Percentiles rank a stretch among this genome's conserved stretches.
Conservation (phyloP, 2,329 filamentous ascomycete species). For the Claviceps sp. region DNA sequence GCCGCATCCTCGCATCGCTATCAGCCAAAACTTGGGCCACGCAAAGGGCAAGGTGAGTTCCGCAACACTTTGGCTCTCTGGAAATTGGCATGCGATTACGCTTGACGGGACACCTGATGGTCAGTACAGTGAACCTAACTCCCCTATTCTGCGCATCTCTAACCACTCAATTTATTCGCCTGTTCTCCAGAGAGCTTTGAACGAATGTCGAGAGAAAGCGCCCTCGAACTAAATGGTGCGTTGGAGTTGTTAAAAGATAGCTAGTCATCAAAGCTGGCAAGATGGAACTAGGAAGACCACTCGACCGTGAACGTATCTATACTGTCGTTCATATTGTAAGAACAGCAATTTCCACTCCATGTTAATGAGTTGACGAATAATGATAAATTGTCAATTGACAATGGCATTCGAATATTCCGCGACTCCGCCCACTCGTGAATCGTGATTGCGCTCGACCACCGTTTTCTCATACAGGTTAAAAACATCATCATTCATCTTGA, state of each 20-base stretch:
- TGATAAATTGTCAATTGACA: no score
- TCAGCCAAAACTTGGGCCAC: slow-evolving; percentile 6
- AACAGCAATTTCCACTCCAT: no score
- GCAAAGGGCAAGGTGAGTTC: slow-evolving; percentile 3
- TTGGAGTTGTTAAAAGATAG: slow-evolving; percentile 8
- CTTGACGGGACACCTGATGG: slow-evolving; percentile 11
- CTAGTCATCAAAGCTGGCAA: slow-evolving; percentile 1
- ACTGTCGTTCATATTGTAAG: no score
- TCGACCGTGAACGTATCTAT: no score
- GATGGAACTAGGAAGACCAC: neutral
- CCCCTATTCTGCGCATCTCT: neutral
- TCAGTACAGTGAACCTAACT: slow-evolving; percentile 4
- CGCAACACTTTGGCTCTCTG: slow-evolving; percentile 11
- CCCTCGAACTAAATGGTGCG: slow-evolving; percentile 7
- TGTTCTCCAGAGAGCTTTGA: slow-evolving; percentile 8
- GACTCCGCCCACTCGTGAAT: no score
- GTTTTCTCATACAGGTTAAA: no score
- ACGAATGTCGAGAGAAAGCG: slow-evolving; percentile 10
- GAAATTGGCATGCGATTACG: slow-evolving; percentile 12
- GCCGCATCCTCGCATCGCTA: slow-evolving; percentile 8
- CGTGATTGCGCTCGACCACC: no score
- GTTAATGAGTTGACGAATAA: no score
- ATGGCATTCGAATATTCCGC: no score
- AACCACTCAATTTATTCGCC: neutral
- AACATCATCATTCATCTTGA: no score